phyloP scores from a whole-genome alignment of 2,329 filamentous ascomycete genomes.

The Sarocladium kiliense region DNA sequence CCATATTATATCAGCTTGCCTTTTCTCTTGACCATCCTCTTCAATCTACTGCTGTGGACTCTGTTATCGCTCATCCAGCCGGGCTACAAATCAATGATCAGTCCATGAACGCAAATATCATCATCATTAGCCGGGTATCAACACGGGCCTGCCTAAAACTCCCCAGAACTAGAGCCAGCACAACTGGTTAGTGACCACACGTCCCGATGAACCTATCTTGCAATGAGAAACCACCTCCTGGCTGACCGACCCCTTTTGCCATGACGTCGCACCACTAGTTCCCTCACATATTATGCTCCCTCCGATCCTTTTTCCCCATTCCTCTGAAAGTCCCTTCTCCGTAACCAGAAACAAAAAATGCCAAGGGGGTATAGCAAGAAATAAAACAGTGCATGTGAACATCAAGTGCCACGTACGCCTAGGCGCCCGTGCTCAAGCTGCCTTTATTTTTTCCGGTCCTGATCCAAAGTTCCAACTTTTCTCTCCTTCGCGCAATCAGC shows the following conservation, averaged over 20 bases:
- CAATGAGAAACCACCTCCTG: no score
- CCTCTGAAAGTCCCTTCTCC: neutral
- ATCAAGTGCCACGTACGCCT: neutral
- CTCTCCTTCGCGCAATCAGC: neutral
- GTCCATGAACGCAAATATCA: neutral
- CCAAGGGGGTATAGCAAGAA: slow-evolving; percentile 4
- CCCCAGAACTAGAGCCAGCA: neutral
- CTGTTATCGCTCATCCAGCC: neutral
- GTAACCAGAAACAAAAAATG: neutral
- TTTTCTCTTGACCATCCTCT: no score
- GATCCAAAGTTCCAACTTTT: no score
- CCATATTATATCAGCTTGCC: no score
- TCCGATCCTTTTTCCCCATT: neutral
- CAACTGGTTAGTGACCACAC: neutral
- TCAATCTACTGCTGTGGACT: no score
- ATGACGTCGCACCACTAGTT: no score
- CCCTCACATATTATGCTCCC: neutral
- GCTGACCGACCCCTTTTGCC: no score
- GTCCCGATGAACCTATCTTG: no score
- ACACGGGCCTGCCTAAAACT: neutral
- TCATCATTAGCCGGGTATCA: slow-evolving; percentile 1
- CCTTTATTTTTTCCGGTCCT: no score
- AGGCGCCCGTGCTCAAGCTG: neutral
- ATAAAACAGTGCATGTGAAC: neutral
- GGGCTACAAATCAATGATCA: neutral